Conservation (phyloP, 179 eudicot genomes). For the Silene coronaria region DNA sequence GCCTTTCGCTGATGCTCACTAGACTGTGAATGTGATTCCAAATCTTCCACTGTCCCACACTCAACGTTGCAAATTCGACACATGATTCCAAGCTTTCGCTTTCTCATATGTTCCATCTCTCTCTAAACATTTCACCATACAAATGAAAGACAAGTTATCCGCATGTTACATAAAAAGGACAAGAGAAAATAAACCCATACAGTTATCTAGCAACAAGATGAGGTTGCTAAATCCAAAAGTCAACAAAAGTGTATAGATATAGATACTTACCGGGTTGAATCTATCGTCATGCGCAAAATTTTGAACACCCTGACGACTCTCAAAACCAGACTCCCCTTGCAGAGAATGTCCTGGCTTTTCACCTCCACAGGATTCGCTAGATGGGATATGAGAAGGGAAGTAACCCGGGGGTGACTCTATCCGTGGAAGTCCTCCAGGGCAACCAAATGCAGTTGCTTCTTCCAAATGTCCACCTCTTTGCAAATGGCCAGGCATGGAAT, state of each 20-base stretch:
- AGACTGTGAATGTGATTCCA: slow-evolving; percentile 87
- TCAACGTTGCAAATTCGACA: slow-evolving; percentile 88
- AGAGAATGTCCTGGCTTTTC: slow-evolving; percentile 49
- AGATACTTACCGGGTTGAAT: slow-evolving; percentile 50
- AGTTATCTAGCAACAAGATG: not conserved
- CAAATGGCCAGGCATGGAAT: slow-evolving; percentile 40
- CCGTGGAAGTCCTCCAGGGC: slow-evolving; percentile 38
- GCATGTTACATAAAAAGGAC: not conserved
- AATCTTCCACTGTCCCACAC: slow-evolving; percentile 84
- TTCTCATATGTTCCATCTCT: slow-evolving; percentile 55
- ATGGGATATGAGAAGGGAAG: too few species aligned
- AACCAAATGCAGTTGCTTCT: slow-evolving; percentile 50
- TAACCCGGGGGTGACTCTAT: slow-evolving; percentile 44
- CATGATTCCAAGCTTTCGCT: slow-evolving; percentile 57
- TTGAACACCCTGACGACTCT: slow-evolving; percentile 42
- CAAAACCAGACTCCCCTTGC: slow-evolving; percentile 67
- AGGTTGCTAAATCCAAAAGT: not conserved
- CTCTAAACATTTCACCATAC: slow-evolving; percentile 37
- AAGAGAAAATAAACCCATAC: not conserved
- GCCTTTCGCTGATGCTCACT: slow-evolving; percentile 83
- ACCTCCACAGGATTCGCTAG: slow-evolving; percentile 53
- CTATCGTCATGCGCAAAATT: slow-evolving; percentile 41
- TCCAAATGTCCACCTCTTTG: slow-evolving; percentile 52
- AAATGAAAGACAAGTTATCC: slow-evolving; percentile 3
- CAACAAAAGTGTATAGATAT: not conserved